These are phyloP conservation scores for Pythium brassicae DNA, from an alignment of 352 stramenopile species.

Conservation along the genomic window DNA sequence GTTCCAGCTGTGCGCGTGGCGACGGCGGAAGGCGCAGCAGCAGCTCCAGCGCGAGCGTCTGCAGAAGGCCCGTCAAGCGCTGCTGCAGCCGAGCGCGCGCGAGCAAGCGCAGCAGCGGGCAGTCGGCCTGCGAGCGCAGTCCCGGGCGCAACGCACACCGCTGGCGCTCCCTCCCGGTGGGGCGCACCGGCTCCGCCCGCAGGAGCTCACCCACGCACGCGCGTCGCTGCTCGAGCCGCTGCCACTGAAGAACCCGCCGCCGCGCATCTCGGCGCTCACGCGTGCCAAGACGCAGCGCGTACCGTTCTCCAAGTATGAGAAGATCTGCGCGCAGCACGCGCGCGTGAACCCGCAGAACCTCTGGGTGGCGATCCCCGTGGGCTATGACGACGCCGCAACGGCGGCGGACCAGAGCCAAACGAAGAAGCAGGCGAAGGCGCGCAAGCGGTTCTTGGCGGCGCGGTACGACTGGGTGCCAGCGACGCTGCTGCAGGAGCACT, in stretches of 20 bases:
- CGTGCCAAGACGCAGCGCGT: constrained; percentile 35
- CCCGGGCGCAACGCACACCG: constrained; percentile 27
- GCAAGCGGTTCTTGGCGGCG: constrained; percentile 22
- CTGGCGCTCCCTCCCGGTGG: constrained; percentile 12
- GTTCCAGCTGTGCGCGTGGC: constrained; percentile 20
- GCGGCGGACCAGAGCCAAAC: constrained; percentile 13
- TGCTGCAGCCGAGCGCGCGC: constrained; percentile 23
- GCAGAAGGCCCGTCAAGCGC: constrained; percentile 20
- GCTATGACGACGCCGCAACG: constrained; percentile 6
- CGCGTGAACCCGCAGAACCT: constrained; percentile 52
- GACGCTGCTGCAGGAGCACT: constrained; percentile 24
- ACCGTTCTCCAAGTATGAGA: constrained; percentile 42
- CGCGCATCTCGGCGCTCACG: constrained; percentile 22
- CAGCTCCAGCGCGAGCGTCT: constrained; percentile 30
- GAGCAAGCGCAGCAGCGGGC: constrained; percentile 12
- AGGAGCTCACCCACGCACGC: constrained; percentile 12
- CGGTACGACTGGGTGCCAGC: constrained; percentile 62
- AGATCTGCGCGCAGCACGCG: constrained; percentile 30
- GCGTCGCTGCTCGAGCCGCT: constrained; percentile 34
- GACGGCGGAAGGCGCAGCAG: constrained; percentile 17
- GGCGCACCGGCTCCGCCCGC: constrained; percentile 1
- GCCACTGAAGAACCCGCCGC: constrained; percentile 22
- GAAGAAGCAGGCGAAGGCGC: constrained; percentile 10
- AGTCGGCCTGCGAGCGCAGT: constrained; percentile 21
- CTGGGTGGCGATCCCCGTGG: constrained; percentile 58